A percentile compares a stretch with the other conserved stretches of the same genome.
Evolutionary conservation across 805 yeast species (phyloP).

Genomic region (Starmerella khaoyaiensis): DNA sequence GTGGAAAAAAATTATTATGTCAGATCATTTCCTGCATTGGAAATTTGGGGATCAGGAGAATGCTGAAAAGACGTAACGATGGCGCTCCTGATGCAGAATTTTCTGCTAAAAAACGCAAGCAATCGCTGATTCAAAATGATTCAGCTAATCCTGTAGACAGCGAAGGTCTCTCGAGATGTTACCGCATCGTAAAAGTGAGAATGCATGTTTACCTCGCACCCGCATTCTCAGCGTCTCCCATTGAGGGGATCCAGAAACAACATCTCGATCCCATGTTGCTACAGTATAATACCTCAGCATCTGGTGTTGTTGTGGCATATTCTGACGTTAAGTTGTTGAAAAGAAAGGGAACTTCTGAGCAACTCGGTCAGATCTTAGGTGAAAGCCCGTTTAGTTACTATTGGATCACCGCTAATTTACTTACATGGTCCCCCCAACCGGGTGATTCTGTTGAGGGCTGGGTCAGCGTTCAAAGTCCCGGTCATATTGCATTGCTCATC

Average conservation of each 20-base stretch:
- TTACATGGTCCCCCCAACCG: conserved; percentile 81
- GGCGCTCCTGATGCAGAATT: conserved; percentile 3
- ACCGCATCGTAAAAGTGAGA: conserved; percentile 44
- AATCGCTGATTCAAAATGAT: conserved; percentile 11
- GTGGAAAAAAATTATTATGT: conserved; percentile 15
- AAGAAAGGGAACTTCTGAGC: conserved; percentile 32
- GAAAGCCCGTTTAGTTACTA: conserved; percentile 79
- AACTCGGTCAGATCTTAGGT: conserved; percentile 53
- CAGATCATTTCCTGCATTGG: conserved; percentile 4
- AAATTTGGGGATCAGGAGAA: background rate
- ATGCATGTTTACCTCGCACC: conserved; percentile 87
- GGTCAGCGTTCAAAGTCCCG: conserved; percentile 83
- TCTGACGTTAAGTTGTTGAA: conserved; percentile 45
- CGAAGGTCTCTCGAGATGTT: conserved; percentile 43
- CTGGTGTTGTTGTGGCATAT: conserved; percentile 78
- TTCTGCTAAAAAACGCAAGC: conserved; percentile 15
- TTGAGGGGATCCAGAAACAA: conserved; percentile 70
- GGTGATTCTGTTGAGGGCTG: conserved; percentile 82
- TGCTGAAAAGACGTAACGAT: conserved; percentile 18
- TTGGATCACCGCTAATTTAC: conserved; percentile 73
- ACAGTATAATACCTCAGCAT: conserved; percentile 58
- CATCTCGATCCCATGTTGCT: conserved; percentile 83
- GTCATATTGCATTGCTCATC: conserved; percentile 81
- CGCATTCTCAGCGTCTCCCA: conserved; percentile 49
- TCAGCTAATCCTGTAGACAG: conserved; percentile 21